Evolutionary conservation across 1,284 basidiomycete species (phyloP).

Genomic region (Malassezia dermatis): DNA sequence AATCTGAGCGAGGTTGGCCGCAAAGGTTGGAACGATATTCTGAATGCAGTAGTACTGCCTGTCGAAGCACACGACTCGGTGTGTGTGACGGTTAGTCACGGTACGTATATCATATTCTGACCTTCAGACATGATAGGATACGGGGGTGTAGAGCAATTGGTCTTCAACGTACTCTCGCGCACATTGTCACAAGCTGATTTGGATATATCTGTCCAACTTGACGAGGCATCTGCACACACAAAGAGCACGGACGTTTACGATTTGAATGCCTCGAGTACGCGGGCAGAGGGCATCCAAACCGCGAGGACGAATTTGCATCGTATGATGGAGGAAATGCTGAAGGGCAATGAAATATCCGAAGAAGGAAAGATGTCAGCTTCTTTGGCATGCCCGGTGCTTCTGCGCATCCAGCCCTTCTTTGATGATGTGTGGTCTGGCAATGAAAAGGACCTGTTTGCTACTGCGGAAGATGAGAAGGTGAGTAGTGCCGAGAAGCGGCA

Average conservation of each 20-base stretch:
- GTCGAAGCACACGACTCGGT: slow-evolving; percentile 97
- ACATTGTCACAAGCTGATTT: slow-evolving; percentile 42
- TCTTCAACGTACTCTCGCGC: slow-evolving; percentile 55
- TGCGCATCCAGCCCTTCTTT: slow-evolving; percentile 64
- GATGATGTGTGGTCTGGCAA: not conserved
- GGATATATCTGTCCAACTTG: not conserved
- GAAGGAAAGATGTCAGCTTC: not conserved
- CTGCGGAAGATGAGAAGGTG: not conserved
- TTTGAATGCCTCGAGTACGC: not conserved
- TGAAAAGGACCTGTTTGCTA: slow-evolving; percentile 2
- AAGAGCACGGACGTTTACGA: not conserved
- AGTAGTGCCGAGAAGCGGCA: not conserved
- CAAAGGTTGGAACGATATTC: slow-evolving; percentile 56
- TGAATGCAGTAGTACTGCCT: slow-evolving; percentile 93
- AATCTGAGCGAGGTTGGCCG: slow-evolving; percentile 34
- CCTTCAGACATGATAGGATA: slow-evolving; percentile 68
- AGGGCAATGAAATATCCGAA: not conserved
- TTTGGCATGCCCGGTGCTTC: slow-evolving; percentile 71
- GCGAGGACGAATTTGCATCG: not conserved
- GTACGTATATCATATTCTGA: slow-evolving; percentile 42
- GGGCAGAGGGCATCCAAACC: not conserved
- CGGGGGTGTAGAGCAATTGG: slow-evolving; percentile 88
- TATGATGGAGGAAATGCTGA: not conserved
- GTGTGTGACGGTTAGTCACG: slow-evolving; percentile 85
- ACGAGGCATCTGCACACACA: not conserved